Base-by-base conservation (phyloP, 2,329 filamentous ascomycete species). In the Fusarium scirpi region DNA sequence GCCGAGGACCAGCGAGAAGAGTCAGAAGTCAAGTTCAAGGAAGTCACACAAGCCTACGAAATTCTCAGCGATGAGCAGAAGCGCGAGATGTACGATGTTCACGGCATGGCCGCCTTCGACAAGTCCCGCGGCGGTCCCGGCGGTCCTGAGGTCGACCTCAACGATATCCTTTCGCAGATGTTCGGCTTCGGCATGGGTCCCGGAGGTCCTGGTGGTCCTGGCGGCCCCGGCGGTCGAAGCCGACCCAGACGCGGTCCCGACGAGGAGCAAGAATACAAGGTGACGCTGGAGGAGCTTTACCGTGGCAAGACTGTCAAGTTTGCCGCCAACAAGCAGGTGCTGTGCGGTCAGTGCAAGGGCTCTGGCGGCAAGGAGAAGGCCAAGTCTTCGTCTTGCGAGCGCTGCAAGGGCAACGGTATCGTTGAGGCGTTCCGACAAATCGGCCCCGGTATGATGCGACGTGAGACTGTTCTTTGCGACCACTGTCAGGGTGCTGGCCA, bases 221-320 rank as follows among this genome's bases (percentile, higher is more conserved):
- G 84, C 10, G 85, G 85, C 67, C 79, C 80, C n/a, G 85, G 84
- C 34, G 85, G 86, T 5, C 88, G 89, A 13, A 85, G 84, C 71
- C 85, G 87, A 71, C 90, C 90, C 25, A 86, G 91, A 64, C 92
- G 90, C 75, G 94, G 95, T 47, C 89, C 88, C 56, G 91, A 94
- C 73, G 95, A 98, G 80, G 91, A 97, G 79, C 93, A 97, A 76
- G 89, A 93, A 75, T 98, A 99, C 82, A 91, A 94, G 79, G 93
- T 98, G 62, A 92, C 90, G 4, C 83, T 99, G 64, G 96, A 98
- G 80, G 96, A 99, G 81, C 86, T 99, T 32, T 99, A 98, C 87
- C 98, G 97, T 83, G 96, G 96, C 76, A 98, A 98, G 86, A 98
- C 96, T 1, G 96, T 97, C 78, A 96, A 97, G 83, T 98, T 99